Evolutionary conservation across 106 monocot species (phyloP), one percentile per base, ranked within the genome.

Genomic region (Chionographis japonica): DNA sequence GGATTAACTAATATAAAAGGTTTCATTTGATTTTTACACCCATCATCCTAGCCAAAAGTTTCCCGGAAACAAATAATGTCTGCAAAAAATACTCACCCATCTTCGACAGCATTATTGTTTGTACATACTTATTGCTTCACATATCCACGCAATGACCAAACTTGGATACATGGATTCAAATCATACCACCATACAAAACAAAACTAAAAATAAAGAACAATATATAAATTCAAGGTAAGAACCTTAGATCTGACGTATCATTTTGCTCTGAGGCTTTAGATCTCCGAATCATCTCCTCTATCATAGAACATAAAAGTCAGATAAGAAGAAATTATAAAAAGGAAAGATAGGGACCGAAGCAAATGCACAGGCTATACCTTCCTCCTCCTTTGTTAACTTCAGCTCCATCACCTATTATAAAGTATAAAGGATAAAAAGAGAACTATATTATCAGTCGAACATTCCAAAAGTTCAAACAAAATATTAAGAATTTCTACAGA

Each of bases 321-420:
- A 60, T 40, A 63, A 62, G 60, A 38, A 56, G 8, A 40, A 16
- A 9, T 11, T 8, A 6, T 27, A 4, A 53, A 40, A 37, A 39
- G 12, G 12, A 61, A 51, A 67, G 15, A 39, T 54, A 61, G 13
- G 4, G 15, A 56, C 50, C 11, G 4, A 36, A 19, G 27, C 14
- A 61, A 73, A 1, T 56, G 4, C 10, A 67, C 13, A 13, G 61
- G 50, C 12, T 16, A 70, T 81, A 95, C 91, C 95, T 97, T 92
- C 88, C 46, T 89, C 83, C 66, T 76, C 72, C 74, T 92, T 89
- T 39, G 89, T 78, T 54, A 97, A 63, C 64, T 97, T 92, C 56
- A 60, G 76, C 75, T 97, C 92, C 37, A 66, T 85, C 64, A 86
- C 54, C 95, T 95, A 61, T 62, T 52, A 55, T 2, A 17, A 73